Conservation (phyloP, 495 filamentous ascomycete genomes). For the Collariella sp. region DNA sequence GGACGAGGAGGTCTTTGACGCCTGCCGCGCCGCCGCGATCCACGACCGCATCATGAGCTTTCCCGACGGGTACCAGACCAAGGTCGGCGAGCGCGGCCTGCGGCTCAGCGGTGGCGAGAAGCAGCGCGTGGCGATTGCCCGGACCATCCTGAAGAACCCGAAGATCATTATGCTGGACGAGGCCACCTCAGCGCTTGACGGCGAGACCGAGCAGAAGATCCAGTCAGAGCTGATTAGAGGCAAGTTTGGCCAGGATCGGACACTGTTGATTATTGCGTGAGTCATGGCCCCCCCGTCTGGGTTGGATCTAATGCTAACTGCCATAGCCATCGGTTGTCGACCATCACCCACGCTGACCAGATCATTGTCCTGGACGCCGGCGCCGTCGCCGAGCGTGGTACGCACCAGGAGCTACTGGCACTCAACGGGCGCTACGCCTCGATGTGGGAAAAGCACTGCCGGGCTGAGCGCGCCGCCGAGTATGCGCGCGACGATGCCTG, state of each 20-base stretch:
- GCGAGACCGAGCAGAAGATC: too few species aligned
- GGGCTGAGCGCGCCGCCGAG: too few species aligned
- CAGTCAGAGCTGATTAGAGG: too few species aligned
- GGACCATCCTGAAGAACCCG: too few species aligned
- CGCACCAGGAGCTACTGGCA: conserved; percentile 69
- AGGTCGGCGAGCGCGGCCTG: conserved; percentile 89
- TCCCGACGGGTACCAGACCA: conserved; percentile 80
- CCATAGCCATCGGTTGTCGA: conserved; percentile 84
- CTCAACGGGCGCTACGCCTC: conserved; percentile 66
- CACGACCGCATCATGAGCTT: conserved; percentile 90
- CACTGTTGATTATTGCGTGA: too few species aligned
- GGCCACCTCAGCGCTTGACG: conserved; percentile 87
- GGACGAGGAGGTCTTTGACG: conserved; percentile 75
- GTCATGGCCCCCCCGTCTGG: too few species aligned
- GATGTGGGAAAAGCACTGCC: conserved; percentile 82
- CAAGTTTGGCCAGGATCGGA: too few species aligned
- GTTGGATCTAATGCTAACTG: too few species aligned
- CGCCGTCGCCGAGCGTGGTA: conserved; percentile 69
- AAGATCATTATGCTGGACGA: conserved; percentile 96
- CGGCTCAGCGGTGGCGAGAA: conserved; percentile 88
- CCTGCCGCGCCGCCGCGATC: conserved; percentile 82
- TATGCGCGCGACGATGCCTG: too few species aligned
- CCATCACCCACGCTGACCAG: conserved; percentile 83
- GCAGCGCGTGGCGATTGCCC: too few species aligned
- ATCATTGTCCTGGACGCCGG: conserved; percentile 84